Percentiles rank a stretch among this genome's conserved stretches.
phyloP scores from a whole-genome alignment of 2,329 filamentous ascomycete genomes.

The Blastomyces percursus region DNA sequence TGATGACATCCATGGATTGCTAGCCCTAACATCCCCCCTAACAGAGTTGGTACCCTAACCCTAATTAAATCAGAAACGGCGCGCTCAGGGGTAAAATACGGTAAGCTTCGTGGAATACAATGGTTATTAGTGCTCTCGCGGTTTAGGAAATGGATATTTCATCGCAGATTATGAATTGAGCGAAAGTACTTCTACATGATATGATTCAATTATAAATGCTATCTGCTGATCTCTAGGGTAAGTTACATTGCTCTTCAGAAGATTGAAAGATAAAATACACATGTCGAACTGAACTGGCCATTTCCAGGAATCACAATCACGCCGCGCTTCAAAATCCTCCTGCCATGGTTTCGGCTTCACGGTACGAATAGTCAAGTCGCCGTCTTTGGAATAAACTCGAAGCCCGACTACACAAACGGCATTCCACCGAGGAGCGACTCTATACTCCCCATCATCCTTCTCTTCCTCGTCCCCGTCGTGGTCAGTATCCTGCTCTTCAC shows the following conservation, averaged over 20 bases:
- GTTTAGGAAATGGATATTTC: background rate
- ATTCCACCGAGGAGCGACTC: slow-evolving; percentile 41
- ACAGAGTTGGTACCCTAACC: background rate
- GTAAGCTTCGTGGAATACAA: too few species aligned
- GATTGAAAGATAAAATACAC: background rate
- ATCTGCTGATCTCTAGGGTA: background rate
- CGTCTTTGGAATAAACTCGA: slow-evolving; percentile 46
- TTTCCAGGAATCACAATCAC: slow-evolving; percentile 32
- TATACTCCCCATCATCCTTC: background rate
- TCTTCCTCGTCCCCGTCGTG: slow-evolving; percentile 19
- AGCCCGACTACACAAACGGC: slow-evolving; percentile 50
- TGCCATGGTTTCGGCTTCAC: slow-evolving; percentile 34
- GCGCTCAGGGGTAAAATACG: background rate
- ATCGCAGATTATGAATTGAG: background rate
- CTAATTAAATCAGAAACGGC: background rate
- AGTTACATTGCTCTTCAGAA: background rate
- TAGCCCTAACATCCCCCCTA: too few species aligned
- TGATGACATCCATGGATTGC: background rate
- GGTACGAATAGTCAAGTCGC: slow-evolving; percentile 41
- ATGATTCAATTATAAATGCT: background rate
- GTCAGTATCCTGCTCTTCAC: slow-evolving; percentile 8
- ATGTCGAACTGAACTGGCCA: background rate
- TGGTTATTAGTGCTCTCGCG: background rate
- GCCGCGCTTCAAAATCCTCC: slow-evolving; percentile 29
- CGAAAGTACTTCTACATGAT: background rate